These are phyloP conservation scores for Sporothrix luriei DNA, from an alignment of 2,329 filamentous ascomycete genomes.

Conservation along the genomic window DNA sequence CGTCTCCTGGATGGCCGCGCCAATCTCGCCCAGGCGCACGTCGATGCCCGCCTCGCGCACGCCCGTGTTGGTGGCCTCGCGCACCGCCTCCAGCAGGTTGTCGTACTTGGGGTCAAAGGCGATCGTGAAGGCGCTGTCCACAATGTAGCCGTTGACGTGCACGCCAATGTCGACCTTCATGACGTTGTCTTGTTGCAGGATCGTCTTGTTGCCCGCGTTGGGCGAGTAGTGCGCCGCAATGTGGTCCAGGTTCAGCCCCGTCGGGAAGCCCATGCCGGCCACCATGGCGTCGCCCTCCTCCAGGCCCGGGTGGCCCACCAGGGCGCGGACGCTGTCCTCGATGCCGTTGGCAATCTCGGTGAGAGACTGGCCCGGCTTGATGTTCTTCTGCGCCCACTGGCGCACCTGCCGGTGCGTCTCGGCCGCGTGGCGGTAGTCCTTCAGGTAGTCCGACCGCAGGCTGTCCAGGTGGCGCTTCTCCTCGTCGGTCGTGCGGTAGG, in stretches of 20 bases:
- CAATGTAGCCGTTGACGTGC: conserved; percentile 77
- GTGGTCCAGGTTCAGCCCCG: conserved; percentile 78
- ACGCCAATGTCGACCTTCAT: conserved; percentile 84
- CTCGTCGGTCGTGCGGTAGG: conserved; percentile 76
- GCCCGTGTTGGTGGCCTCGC: conserved; percentile 80
- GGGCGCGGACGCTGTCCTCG: conserved; percentile 73
- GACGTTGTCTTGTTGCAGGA: conserved; percentile 72
- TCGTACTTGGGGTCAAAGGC: conserved; percentile 75
- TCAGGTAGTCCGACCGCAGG: conserved; percentile 74
- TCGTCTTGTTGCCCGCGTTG: conserved; percentile 78
- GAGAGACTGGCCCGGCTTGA: conserved; percentile 75
- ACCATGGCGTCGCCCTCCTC: conserved; percentile 75
- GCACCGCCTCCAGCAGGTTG: conserved; percentile 71
- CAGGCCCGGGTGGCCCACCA: conserved; percentile 74
- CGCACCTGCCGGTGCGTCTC: conserved; percentile 81
- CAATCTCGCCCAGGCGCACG: conserved; percentile 82
- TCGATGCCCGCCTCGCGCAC: conserved; percentile 91
- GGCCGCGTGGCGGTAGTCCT: conserved; percentile 75
- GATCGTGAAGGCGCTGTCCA: conserved; percentile 80
- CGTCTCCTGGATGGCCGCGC: conserved; percentile 79
- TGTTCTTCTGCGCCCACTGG: conserved; percentile 76
- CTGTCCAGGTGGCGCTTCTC: conserved; percentile 83
- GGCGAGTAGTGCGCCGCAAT: conserved; percentile 82
- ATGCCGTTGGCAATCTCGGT: conserved; percentile 82
- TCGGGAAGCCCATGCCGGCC: conserved; percentile 81